Percentiles rank a stretch among this genome's conserved stretches.
Evolutionary conservation across 805 yeast genomes (phyloP).

Genomic region (Monosporozyma siamensis): DNA sequence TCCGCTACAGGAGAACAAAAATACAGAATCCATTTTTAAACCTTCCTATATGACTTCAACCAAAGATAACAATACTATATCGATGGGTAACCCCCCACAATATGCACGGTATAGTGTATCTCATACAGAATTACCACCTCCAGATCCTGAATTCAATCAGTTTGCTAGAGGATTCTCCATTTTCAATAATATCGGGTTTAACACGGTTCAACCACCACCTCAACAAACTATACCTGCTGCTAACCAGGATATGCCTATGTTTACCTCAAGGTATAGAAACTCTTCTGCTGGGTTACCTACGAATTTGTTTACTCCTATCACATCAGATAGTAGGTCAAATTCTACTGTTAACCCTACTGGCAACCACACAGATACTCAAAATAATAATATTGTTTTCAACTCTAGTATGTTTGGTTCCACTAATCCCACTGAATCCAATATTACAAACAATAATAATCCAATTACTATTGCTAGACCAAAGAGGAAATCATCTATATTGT

Average conservation of each 20-base stretch:
- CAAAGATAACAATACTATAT: neutral
- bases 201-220: neutral
- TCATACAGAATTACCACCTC: neutral
- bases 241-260: slow-evolving; percentile 2
- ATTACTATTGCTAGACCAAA: neutral
- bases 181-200: slow-evolving; percentile 20
- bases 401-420: neutral
- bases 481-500: neutral
- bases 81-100: neutral
- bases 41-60: neutral
- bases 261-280: slow-evolving; percentile 3
- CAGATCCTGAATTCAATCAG: slow-evolving; percentile 7
- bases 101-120: slow-evolving; percentile 1
- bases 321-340: neutral
- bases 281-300: slow-evolving; percentile 2
- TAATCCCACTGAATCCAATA: neutral
- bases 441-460: no score
- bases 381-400: neutral
- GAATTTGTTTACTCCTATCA: neutral
- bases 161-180: slow-evolving; percentile 28
- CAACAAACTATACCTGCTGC: neutral
- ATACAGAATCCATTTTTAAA: neutral
- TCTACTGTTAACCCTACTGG: neutral
- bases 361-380: no score
- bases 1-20: no score